Conservation (phyloP, 306 rosid genomes). For the Quercus alba region DNA sequence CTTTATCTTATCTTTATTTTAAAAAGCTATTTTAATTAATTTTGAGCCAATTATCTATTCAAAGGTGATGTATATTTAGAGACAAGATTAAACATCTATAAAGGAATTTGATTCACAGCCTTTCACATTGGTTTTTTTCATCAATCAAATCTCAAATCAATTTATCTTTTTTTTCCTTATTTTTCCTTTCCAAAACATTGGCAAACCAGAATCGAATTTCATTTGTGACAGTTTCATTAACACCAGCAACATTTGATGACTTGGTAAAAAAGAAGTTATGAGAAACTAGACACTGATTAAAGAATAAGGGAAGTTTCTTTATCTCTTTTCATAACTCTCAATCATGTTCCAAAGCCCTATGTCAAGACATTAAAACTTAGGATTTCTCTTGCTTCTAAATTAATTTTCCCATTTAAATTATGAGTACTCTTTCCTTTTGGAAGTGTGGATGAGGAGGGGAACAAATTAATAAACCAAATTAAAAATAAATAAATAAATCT, state of each 20-base stretch:
- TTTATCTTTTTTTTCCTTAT: not conserved
- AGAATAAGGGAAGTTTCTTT: not conserved
- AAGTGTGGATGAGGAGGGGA: not conserved
- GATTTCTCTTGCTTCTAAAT: constrained; percentile 10
- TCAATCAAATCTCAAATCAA: not conserved
- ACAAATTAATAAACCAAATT: not conserved
- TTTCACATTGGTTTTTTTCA: not conserved
- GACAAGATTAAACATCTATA: not conserved
- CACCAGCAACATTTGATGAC: not conserved
- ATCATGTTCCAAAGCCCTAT: not conserved
- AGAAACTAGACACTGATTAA: not conserved
- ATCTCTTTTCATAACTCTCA: not conserved
- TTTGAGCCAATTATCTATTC: not conserved
- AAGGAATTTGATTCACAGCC: not conserved
- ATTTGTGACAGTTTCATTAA: not conserved
- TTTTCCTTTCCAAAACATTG: not conserved
- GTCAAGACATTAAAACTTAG: not conserved
- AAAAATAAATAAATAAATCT: constrained; percentile 21
- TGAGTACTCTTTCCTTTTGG: not conserved
- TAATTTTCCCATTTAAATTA: not conserved
- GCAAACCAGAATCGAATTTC: not conserved
- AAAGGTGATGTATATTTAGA: not conserved
- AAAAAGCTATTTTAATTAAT: not conserved
- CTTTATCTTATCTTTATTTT: not conserved
- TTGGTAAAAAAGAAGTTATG: not conserved